phyloP scores from a whole-genome alignment of 345 rosid genomes.

The Cardamine occulta region DNA sequence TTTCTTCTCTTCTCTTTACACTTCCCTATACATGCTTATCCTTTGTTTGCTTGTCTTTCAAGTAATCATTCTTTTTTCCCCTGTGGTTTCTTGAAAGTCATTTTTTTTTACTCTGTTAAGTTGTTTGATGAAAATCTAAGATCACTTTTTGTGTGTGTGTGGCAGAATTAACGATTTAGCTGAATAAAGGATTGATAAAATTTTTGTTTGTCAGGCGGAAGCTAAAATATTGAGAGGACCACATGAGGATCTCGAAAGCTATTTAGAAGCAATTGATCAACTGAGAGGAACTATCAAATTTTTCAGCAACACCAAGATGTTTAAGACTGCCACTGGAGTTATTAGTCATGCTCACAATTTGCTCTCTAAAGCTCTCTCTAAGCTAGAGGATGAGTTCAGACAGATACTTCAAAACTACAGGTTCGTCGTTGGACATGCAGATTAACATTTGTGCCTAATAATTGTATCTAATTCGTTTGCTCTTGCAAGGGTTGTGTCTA shows the following conservation, averaged over 20 bases:
- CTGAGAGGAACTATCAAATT: constrained; percentile 66
- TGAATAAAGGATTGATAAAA: constrained; percentile 1
- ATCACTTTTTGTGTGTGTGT: neutral
- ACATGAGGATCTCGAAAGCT: constrained; percentile 90
- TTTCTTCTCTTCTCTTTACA: constrained; percentile 5
- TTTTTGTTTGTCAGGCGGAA: constrained; percentile 61
- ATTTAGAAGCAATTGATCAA: constrained; percentile 91
- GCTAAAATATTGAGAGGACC: constrained; percentile 97
- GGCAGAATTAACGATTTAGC: neutral
- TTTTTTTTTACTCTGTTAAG: neutral
- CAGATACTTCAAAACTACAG: constrained; percentile 79
- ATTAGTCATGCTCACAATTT: constrained; percentile 69
- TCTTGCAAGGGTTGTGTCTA: neutral
- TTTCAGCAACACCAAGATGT: constrained; percentile 65
- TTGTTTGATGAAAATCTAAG: neutral
- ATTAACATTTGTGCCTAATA: constrained; percentile 11
- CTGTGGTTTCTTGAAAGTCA: neutral
- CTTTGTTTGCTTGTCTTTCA: constrained; percentile 35
- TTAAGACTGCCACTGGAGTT: constrained; percentile 66
- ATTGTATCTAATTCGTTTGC: neutral
- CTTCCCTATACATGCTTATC: neutral
- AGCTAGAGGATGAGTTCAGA: constrained; percentile 94
- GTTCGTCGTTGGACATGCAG: constrained; percentile 41
- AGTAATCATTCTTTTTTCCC: constrained; percentile 4
- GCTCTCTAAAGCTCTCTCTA: constrained; percentile 78